These are phyloP conservation scores for Ascosphaera acerosa DNA, from an alignment of 2,329 filamentous ascomycete genomes.

Conservation along the genomic window DNA sequence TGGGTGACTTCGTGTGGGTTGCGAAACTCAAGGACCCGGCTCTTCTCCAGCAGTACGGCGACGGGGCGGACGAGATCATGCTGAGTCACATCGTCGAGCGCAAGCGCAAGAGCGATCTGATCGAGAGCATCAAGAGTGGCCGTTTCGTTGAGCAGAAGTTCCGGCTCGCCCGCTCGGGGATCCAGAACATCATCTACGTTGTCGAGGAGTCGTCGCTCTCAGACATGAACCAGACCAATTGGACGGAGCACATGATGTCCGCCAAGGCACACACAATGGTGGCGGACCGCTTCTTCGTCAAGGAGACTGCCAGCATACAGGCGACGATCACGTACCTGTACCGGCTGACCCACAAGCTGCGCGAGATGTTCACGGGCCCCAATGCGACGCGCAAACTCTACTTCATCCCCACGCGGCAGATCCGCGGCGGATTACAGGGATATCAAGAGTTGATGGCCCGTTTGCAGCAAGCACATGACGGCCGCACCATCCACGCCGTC, in stretches of 20 bases:
- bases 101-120: conserved; percentile 54
- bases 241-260: conserved; percentile 42
- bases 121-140: conserved; percentile 59
- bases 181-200: conserved; percentile 55
- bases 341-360: conserved; percentile 43
- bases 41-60: conserved; percentile 30
- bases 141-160: conserved; percentile 72
- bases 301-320: conserved; percentile 48
- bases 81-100: conserved; percentile 62
- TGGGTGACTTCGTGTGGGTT: conserved; percentile 59
- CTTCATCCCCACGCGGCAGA: conserved; percentile 37
- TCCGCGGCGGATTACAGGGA: conserved; percentile 8
- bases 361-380: conserved; percentile 29
- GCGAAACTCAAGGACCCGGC: conserved; percentile 40
- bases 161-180: conserved; percentile 42
- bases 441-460: not conserved
- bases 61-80: conserved; percentile 37
- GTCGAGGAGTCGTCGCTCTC: conserved; percentile 47
- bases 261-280: conserved; percentile 56
- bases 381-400: conserved; percentile 16
- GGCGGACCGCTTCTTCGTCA: conserved; percentile 55
- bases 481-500: conserved; percentile 28
- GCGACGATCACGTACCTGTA: conserved; percentile 54
- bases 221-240: conserved; percentile 20
- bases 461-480: conserved; percentile 3